Evolutionary conservation across 2,329 filamentous ascomycete species (phyloP).

Genomic region (Paradendryphiella salina): DNA sequence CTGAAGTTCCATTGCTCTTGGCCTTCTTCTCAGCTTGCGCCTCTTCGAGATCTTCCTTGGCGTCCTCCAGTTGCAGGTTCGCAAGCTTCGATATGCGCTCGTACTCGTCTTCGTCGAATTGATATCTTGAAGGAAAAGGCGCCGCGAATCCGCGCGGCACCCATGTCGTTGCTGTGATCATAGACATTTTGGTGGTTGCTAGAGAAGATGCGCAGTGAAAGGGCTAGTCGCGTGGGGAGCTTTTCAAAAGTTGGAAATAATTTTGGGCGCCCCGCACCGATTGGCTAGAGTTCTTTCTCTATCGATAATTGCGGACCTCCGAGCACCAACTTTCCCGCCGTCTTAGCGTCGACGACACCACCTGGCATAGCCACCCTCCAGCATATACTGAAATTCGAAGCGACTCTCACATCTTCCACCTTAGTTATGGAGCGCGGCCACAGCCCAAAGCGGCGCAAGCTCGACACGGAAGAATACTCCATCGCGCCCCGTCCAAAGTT

Average conservation of each 20-base stretch:
- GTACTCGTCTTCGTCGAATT: constrained; percentile 57
- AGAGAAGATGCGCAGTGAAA: constrained; percentile 12
- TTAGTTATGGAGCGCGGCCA: constrained; percentile 46
- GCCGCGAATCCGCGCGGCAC: constrained; percentile 57
- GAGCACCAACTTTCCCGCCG: constrained; percentile 13
- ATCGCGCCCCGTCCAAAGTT: constrained; percentile 55
- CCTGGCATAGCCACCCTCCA: background rate
- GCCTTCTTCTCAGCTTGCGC: constrained; percentile 58
- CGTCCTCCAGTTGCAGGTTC: constrained; percentile 81
- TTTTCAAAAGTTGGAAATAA: constrained; percentile 22
- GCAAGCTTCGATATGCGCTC: constrained; percentile 56
- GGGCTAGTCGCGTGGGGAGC: constrained; percentile 17
- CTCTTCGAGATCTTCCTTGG: constrained; percentile 69
- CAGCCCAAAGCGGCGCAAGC: constrained; percentile 66
- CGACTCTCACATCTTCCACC: background rate
- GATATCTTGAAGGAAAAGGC: constrained; percentile 54
- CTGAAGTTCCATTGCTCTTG: constrained; percentile 40
- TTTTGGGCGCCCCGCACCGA: constrained; percentile 20
- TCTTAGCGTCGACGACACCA: constrained; percentile 4
- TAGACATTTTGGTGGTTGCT: constrained; percentile 52
- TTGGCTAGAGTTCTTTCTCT: constrained; percentile 26
- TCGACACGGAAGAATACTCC: constrained; percentile 66
- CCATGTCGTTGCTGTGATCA: constrained; percentile 59
- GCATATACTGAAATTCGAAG: background rate
- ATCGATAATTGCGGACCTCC: constrained; percentile 35